phyloP scores from a whole-genome alignment of 1,284 basidiomycete genomes.

The Volvariella volvacea region DNA sequence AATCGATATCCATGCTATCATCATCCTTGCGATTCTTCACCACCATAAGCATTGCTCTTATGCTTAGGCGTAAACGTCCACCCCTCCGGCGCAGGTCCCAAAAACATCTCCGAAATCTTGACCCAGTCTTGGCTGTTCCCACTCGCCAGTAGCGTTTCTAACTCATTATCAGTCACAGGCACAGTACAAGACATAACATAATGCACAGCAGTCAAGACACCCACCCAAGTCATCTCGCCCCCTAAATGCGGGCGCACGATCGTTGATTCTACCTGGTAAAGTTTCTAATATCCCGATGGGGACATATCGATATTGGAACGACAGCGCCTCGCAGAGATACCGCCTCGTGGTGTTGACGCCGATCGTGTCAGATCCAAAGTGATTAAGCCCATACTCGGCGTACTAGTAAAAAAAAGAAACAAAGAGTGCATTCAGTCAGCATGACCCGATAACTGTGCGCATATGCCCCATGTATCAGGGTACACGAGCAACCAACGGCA shows the following conservation, averaged over 20 bases:
- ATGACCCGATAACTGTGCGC: no score
- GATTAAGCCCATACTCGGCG: constrained; percentile 72
- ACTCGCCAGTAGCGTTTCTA: constrained; percentile 83
- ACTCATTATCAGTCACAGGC: not conserved
- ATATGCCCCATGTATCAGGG: no score
- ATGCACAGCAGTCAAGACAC: constrained; percentile 15
- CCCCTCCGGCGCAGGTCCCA: constrained; percentile 39
- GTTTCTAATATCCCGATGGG: constrained; percentile 91
- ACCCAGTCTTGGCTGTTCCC: constrained; percentile 89
- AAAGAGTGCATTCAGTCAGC: no score
- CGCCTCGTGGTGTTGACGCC: constrained; percentile 92
- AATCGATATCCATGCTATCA: no score
- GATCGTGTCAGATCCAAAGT: constrained; percentile 87
- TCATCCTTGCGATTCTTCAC: constrained; percentile 30
- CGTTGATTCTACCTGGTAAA: constrained; percentile 81
- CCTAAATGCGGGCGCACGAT: constrained; percentile 80
- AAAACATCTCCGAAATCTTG: constrained; percentile 91
- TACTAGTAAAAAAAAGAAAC: constrained; percentile 37
- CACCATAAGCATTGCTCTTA: constrained; percentile 40
- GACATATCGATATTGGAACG: constrained; percentile 93
- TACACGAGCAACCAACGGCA: not conserved
- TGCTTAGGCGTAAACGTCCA: constrained; percentile 47
- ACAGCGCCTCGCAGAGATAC: constrained; percentile 92
- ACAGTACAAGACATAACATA: not conserved
- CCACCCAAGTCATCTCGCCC: constrained; percentile 83